Conservation (phyloP, 257 asterid genomes). For the Primulina tabacum region DNA sequence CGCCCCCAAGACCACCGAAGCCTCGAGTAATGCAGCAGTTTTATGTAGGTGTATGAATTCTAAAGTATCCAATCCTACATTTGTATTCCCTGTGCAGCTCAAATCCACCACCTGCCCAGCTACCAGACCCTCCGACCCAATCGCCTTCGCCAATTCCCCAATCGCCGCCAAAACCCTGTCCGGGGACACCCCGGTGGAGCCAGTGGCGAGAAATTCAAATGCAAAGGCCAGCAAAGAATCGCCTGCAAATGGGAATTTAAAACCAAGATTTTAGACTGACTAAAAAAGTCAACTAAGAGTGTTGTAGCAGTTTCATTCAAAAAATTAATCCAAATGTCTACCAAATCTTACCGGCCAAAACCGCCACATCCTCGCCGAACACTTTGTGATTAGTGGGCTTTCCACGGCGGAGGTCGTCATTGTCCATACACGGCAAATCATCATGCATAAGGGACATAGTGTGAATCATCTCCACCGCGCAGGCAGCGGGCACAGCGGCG, state of each 20-base stretch:
- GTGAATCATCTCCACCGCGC: constrained; percentile 86
- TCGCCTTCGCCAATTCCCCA: constrained; percentile 56
- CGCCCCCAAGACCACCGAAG: constrained; percentile 69
- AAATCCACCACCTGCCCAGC: constrained; percentile 84
- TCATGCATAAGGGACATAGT: constrained; percentile 75
- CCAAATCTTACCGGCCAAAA: constrained; percentile 45
- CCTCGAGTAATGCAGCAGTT: constrained; percentile 68
- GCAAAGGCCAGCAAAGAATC: constrained; percentile 62
- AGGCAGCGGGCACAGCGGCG: constrained; percentile 67
- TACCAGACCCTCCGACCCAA: constrained; percentile 68
- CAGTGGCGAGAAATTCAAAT: constrained; percentile 39
- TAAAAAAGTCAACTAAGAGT: not conserved
- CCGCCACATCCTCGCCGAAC: constrained; percentile 73
- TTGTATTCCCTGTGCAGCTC: constrained; percentile 38
- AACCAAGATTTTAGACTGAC: not conserved
- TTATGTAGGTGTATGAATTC: constrained; percentile 72
- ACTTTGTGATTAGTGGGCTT: constrained; percentile 67
- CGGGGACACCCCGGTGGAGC: constrained; percentile 25
- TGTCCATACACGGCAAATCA: constrained; percentile 77
- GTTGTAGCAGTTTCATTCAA: not conserved
- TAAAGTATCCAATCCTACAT: constrained; percentile 45
- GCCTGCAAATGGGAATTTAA: constrained; percentile 19
- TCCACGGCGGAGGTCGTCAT: constrained; percentile 79
- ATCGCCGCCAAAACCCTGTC: constrained; percentile 34
- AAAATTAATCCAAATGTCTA: not conserved